Conservation (phyloP, 2,329 filamentous ascomycete genomes). For the Phyllosticta ampelicida region DNA sequence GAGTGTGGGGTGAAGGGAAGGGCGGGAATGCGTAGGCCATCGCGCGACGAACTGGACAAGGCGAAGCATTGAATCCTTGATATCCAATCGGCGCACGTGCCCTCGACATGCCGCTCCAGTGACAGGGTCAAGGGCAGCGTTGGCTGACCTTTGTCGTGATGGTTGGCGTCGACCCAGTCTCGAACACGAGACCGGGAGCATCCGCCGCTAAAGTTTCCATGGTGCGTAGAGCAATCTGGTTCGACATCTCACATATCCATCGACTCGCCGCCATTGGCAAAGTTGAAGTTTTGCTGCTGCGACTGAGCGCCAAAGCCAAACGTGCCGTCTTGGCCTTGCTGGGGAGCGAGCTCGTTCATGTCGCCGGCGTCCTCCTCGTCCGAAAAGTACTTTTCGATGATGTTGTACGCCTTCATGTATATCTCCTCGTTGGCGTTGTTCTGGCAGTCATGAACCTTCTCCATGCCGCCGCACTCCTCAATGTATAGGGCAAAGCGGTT, state of each 20-base stretch:
- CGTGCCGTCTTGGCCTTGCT: slow-evolving; percentile 59
- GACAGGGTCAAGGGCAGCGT: not conserved
- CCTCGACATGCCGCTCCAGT: not conserved
- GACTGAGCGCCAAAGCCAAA: slow-evolving; percentile 65
- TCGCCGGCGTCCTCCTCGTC: slow-evolving; percentile 83
- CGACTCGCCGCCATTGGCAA: slow-evolving; percentile 64
- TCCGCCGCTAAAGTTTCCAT: not conserved
- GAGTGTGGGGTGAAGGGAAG: not conserved
- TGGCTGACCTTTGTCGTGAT: slow-evolving; percentile 8
- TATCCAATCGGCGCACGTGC: slow-evolving; percentile 8
- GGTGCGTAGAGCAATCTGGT: not conserved
- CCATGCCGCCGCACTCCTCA: slow-evolving; percentile 97
- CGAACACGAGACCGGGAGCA: not conserved
- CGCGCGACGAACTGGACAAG: slow-evolving; percentile 3
- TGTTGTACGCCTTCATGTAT: slow-evolving; percentile 99
- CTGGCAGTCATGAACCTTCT: slow-evolving; percentile 99
- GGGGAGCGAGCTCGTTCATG: slow-evolving; percentile 69
- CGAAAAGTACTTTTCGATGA: slow-evolving; percentile 99
- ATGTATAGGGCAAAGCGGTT: slow-evolving; percentile 98
- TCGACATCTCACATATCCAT: slow-evolving; percentile 58
- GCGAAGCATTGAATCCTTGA: slow-evolving; percentile 6
- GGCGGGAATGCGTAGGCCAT: slow-evolving; percentile 3
- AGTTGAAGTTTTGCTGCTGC: slow-evolving; percentile 74
- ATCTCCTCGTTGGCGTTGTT: slow-evolving; percentile 99
- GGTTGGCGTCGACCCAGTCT: slow-evolving; percentile 1